A percentile compares a stretch with the other conserved stretches of the same genome.
Evolutionary conservation across 1,284 basidiomycete species (phyloP).

Genomic region (Meripilus lineatus): DNA sequence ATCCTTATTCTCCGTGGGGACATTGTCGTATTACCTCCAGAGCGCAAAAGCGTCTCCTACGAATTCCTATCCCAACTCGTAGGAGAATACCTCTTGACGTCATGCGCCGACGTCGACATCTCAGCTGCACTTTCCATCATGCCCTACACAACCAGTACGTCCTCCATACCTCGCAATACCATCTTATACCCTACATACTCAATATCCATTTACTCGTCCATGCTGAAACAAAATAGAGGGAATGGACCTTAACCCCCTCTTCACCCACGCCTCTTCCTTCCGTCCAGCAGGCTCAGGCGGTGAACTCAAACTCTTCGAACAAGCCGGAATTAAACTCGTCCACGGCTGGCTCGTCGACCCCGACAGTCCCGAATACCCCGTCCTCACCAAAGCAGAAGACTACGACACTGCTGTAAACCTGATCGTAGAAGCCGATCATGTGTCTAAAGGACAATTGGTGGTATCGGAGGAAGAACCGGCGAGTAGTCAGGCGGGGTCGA

Average conservation of each 20-base stretch:
- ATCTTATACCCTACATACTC: slow-evolving; percentile 2
- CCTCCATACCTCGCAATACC: slow-evolving; percentile 1
- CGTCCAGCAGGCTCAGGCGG: slow-evolving; percentile 56
- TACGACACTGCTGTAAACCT: slow-evolving; percentile 69
- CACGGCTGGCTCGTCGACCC: slow-evolving; percentile 93
- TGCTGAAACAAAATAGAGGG: slow-evolving; percentile 68
- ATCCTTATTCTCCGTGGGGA: slow-evolving; percentile 77
- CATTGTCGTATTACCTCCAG: slow-evolving; percentile 63
- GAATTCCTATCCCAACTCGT: slow-evolving; percentile 78
- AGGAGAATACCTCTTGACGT: slow-evolving; percentile 73
- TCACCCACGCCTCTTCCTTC: slow-evolving; percentile 66
- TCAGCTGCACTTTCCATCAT: slow-evolving; percentile 78
- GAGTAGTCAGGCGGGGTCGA: slow-evolving; percentile 4
- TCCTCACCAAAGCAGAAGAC: slow-evolving; percentile 50
- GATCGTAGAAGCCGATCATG: slow-evolving; percentile 73
- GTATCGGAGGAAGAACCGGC: slow-evolving; percentile 26
- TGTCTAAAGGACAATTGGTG: slow-evolving; percentile 61
- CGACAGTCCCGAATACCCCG: slow-evolving; percentile 51
- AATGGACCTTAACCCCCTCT: slow-evolving; percentile 82
- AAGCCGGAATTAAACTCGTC: slow-evolving; percentile 75
- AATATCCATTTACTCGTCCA: not conserved
- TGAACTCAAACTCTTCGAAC: slow-evolving; percentile 81
- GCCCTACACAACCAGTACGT: slow-evolving; percentile 75
- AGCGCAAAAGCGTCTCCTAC: slow-evolving; percentile 73
- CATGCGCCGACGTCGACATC: slow-evolving; percentile 59